Conservation (phyloP, 441 rosid species). For the Viola pubescens region DNA sequence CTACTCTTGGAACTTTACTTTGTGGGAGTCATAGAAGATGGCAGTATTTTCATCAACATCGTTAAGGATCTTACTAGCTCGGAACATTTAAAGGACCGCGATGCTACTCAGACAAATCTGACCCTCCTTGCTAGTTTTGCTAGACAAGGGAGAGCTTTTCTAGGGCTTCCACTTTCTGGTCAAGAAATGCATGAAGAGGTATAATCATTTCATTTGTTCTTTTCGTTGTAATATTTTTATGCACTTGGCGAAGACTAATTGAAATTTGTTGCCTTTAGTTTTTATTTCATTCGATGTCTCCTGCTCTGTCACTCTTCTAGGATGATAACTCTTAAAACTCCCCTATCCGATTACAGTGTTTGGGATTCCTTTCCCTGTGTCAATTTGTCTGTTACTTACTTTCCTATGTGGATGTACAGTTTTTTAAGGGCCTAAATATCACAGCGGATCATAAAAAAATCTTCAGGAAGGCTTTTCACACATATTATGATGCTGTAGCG, state of each 20-base stretch:
- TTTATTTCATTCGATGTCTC: too few relatives aligned
- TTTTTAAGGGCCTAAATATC: conserved; percentile 70
- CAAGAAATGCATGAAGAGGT: conserved; percentile 84
- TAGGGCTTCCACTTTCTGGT: conserved; percentile 80
- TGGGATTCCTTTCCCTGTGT: background rate
- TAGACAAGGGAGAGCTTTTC: conserved; percentile 86
- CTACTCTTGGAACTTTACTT: conserved; percentile 88
- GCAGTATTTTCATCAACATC: conserved; percentile 64
- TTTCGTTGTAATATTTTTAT: background rate
- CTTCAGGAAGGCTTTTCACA: conserved; percentile 68
- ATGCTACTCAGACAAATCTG: conserved; percentile 84
- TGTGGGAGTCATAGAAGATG: conserved; percentile 86
- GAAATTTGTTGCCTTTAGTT: too few relatives aligned
- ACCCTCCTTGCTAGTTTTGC: conserved; percentile 96
- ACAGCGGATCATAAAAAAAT: conserved; percentile 80
- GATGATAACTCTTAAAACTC: too few relatives aligned
- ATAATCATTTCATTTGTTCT: conserved; percentile 11
- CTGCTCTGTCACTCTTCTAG: too few relatives aligned
- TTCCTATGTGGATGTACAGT: conserved; percentile 33
- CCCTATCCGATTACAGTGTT: too few relatives aligned
- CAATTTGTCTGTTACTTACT: conserved; percentile 3
- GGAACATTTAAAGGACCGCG: conserved; percentile 88
- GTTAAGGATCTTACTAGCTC: conserved; percentile 83
- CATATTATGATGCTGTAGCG: conserved; percentile 71
- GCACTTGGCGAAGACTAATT: too few relatives aligned